phyloP scores from a whole-genome alignment of 805 yeast genomes.

The Candida boleticola region DNA sequence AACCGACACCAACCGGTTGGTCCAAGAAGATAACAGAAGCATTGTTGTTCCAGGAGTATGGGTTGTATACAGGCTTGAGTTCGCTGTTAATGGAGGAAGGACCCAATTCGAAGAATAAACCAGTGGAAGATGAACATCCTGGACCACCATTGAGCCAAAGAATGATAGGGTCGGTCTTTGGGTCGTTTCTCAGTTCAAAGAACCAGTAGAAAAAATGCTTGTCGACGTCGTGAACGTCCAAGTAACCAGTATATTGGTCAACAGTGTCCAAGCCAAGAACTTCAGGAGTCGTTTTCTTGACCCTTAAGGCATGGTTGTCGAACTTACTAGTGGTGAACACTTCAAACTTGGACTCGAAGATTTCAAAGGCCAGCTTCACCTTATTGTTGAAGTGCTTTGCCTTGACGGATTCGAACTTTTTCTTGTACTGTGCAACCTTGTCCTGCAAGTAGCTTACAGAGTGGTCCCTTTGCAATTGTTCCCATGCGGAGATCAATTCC shows the following conservation, averaged over 20 bases:
- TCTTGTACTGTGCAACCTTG: neutral
- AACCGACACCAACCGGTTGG: slow-evolving; percentile 36
- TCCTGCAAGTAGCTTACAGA: neutral
- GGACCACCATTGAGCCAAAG: slow-evolving; percentile 39
- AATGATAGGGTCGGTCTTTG: slow-evolving; percentile 33
- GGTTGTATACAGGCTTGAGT: slow-evolving; percentile 28
- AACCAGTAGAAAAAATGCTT: slow-evolving; percentile 47
- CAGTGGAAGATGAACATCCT: slow-evolving; percentile 34
- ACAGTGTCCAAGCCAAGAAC: slow-evolving; percentile 29
- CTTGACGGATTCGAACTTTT: neutral
- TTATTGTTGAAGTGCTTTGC: slow-evolving; percentile 40
- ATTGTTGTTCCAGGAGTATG: slow-evolving; percentile 30
- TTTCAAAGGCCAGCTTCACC: slow-evolving; percentile 64
- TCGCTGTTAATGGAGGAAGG: slow-evolving; percentile 27
- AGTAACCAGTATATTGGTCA: slow-evolving; percentile 32
- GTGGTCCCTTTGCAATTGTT: neutral
- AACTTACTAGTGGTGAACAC: slow-evolving; percentile 17
- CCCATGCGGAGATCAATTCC: neutral
- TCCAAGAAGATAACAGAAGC: slow-evolving; percentile 43
- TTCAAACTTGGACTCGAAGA: slow-evolving; percentile 44
- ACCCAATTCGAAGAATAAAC: slow-evolving; percentile 36
- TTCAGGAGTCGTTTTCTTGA: slow-evolving; percentile 34
- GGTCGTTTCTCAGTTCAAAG: slow-evolving; percentile 44
- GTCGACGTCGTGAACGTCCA: slow-evolving; percentile 30
- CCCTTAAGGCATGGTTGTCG: slow-evolving; percentile 27